Conservation (phyloP, 805 yeast species). For the Saccharomycopsis guyanensis region DNA sequence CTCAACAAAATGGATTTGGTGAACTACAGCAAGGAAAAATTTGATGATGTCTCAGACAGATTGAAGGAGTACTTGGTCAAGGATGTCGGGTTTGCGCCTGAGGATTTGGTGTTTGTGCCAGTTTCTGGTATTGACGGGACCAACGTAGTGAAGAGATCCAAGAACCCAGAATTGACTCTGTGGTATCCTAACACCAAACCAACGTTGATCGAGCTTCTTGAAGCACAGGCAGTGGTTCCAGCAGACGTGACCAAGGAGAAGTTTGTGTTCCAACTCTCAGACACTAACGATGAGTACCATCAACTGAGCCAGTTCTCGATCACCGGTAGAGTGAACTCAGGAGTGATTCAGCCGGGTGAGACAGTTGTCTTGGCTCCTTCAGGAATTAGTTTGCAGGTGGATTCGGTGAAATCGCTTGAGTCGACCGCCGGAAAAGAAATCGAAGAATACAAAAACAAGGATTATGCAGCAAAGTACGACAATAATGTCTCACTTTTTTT, state of each 20-base stretch:
- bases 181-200: conserved; percentile 96
- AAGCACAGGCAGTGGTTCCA: conserved; percentile 33
- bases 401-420: conserved; percentile 14
- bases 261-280: conserved; percentile 56
- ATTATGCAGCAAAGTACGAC: conserved; percentile 18
- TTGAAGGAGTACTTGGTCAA: conserved; percentile 43
- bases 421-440: conserved; percentile 15
- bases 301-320: conserved; percentile 44
- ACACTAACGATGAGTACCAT: conserved; percentile 41
- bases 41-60: conserved; percentile 40
- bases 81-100: conserved; percentile 41
- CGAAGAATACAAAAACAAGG: conserved; percentile 13
- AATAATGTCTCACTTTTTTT: conserved; percentile 19
- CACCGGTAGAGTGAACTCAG: conserved; percentile 61
- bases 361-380: conserved; percentile 51
- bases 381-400: conserved; percentile 26
- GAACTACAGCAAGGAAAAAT: conserved; percentile 49
- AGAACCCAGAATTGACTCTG: conserved; percentile 27
- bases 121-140: conserved; percentile 63
- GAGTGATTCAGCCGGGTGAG: conserved; percentile 66
- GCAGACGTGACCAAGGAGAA: conserved; percentile 32
- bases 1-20: conserved; percentile 66
- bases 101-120: conserved; percentile 48
- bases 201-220: conserved; percentile 80
- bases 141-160: conserved; percentile 46